A percentile compares a stretch with the other conserved stretches of the same genome.
These are phyloP conservation scores for Quercus parvula DNA, from an alignment of 306 rosid species.

Conservation along the genomic window DNA sequence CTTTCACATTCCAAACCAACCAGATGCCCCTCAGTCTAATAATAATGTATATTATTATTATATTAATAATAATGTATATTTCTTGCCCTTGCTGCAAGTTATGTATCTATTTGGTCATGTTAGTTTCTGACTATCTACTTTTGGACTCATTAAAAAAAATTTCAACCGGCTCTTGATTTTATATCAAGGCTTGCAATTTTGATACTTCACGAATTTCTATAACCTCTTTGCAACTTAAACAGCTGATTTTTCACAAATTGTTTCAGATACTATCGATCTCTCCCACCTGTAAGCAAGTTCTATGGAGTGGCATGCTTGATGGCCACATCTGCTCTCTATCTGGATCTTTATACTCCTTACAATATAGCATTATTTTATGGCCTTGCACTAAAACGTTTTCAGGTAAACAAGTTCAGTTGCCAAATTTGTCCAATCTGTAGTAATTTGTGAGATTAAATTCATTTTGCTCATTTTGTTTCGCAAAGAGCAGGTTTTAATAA, in stretches of 20 bases:
- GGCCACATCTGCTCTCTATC: slow-evolving; percentile 50
- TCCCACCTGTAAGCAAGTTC: slow-evolving; percentile 79
- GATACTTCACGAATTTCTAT: background rate
- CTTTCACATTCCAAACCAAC: background rate
- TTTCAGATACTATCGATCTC: slow-evolving; percentile 57
- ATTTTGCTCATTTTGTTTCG: background rate
- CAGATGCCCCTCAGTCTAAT: no score
- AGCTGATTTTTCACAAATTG: background rate
- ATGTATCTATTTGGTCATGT: background rate
- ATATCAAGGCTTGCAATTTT: background rate
- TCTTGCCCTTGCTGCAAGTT: background rate
- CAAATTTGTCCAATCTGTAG: background rate
- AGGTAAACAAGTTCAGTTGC: slow-evolving; percentile 35
- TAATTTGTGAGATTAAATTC: background rate
- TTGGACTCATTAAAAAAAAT: background rate
- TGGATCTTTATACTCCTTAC: slow-evolving; percentile 9
- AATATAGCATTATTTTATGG: slow-evolving; percentile 45
- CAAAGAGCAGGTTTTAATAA: no score
- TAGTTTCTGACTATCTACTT: background rate
- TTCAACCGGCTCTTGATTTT: background rate
- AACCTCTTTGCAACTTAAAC: background rate
- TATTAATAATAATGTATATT: no score
- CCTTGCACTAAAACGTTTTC: slow-evolving; percentile 43
- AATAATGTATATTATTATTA: no score
- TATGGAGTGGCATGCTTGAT: slow-evolving; percentile 70